phyloP scores from a whole-genome alignment of 2,329 filamentous ascomycete genomes.

The Rachicladosporium sp. region DNA sequence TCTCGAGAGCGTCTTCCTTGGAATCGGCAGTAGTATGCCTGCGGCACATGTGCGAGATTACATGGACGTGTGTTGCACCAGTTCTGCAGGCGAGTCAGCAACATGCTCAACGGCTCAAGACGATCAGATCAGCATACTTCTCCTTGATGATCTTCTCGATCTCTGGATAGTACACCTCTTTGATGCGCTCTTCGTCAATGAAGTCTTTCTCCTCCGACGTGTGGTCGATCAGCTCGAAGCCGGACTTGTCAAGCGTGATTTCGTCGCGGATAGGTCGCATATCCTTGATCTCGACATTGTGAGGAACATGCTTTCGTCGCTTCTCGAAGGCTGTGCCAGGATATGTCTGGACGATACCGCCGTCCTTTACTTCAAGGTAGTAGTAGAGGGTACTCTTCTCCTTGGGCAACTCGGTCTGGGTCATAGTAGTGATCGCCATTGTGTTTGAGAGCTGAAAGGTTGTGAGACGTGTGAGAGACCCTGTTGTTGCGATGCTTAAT shows the following conservation, averaged over 20 bases:
- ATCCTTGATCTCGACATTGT: conserved; percentile 5
- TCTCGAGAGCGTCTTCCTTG: no score
- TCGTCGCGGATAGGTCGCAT: conserved; percentile 2
- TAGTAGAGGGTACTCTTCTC: conserved; percentile 9
- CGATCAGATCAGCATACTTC: conserved; percentile 15
- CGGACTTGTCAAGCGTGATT: conserved; percentile 9
- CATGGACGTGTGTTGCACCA: conserved; percentile 5
- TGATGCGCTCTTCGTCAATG: conserved; percentile 24
- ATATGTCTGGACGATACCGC: conserved; percentile 7
- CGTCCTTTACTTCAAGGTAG: conserved; percentile 7
- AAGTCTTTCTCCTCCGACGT: conserved; percentile 24
- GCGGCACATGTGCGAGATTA: conserved; percentile 7
- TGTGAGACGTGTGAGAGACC: no score
- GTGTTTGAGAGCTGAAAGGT: no score
- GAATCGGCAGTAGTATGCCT: conserved; percentile 2
- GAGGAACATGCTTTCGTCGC: conserved; percentile 5
- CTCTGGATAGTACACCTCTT: conserved; percentile 23
- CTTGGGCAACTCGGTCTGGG: not conserved
- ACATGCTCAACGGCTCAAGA: no score
- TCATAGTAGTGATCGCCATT: no score
- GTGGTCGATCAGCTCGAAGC: conserved; percentile 24
- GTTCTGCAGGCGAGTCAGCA: conserved; percentile 3
- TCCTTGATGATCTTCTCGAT: conserved; percentile 26
- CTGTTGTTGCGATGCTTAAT: no score
- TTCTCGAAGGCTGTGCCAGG: conserved; percentile 9